Conservation (phyloP, 345 rosid genomes). For the Dipteronia sinensis region DNA sequence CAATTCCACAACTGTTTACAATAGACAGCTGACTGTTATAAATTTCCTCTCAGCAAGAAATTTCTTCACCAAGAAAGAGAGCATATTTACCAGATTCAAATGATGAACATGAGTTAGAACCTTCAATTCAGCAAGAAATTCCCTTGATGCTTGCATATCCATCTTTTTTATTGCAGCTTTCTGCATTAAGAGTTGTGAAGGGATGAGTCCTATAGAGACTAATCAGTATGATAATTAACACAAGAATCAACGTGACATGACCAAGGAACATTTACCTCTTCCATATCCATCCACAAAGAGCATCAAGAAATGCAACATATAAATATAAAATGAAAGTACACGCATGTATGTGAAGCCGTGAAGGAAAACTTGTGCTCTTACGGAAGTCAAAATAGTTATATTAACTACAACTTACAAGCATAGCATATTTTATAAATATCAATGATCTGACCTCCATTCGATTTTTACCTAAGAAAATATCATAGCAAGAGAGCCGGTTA, state of each 20-base stretch:
- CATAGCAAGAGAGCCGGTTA: background rate
- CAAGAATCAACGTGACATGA: slow-evolving; percentile 7
- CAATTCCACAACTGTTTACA: background rate
- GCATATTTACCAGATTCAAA: slow-evolving; percentile 75
- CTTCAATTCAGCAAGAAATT: slow-evolving; percentile 92
- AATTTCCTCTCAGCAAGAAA: background rate
- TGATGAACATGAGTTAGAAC: slow-evolving; percentile 94
- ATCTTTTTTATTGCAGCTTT: slow-evolving; percentile 98
- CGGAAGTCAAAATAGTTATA: background rate
- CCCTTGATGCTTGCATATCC: slow-evolving; percentile 95
- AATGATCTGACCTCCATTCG: slow-evolving; percentile 3
- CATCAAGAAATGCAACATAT: slow-evolving; percentile 8
- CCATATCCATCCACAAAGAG: background rate
- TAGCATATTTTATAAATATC: background rate
- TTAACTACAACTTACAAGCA: background rate
- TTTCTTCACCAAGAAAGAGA: slow-evolving; percentile 5
- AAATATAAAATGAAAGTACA: background rate
- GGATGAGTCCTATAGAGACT: background rate
- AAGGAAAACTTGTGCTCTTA: background rate
- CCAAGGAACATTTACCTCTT: slow-evolving; percentile 1
- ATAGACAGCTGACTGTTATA: background rate
- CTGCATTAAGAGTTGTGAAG: slow-evolving; percentile 39
- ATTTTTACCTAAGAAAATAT: background rate
- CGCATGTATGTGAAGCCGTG: background rate
- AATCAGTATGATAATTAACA: slow-evolving; percentile 1